Base-by-base conservation (phyloP, 257 asterid species). In the Avicennia marina region DNA sequence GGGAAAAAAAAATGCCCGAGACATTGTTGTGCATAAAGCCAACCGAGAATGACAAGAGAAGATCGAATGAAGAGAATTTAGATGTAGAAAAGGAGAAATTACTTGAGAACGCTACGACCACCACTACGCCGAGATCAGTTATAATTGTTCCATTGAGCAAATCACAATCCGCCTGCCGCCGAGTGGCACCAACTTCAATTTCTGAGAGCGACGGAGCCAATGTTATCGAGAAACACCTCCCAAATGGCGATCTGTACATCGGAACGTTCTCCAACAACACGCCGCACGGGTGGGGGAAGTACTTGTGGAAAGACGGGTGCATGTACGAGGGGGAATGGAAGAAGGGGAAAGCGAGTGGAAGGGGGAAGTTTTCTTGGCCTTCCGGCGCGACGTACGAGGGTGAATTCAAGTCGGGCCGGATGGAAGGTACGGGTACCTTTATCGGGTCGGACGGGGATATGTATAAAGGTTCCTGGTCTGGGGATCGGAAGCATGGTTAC, bases 251-350 rank as follows among this genome's bases (percentile, higher is more conserved):
- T 83, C 85, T 83, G 62, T 80, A 83, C 56, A 75, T 64, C 24
- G 94, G 89, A 0, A 70, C 74, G 0, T 83, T 78, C 60, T 17
- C 82, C 4, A 75, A 63, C 67, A 77, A 75, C 66, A 22, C 69
- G 3, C 94, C 89, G 0, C 82, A 83, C 70, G 89, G 89, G 66
- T 70, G 71, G 16, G 94, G 94, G 29, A 83, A 83, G 75, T 83
- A 83, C n/a, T 24, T 80, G 20, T 83, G 94, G 94, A 58, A 47
- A 6, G 94, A 83, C 51, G 94, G 94, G 51, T 83, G 94, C 60
- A 80, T 81, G 89, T 83, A 83, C 62, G 86, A 73, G 29, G 94
- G 89, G 2, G 82, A 81, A 7, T 83, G 94, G 94, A 77, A 74
- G 67, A 75, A 70, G 67, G 94, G 94, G 18, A 81, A 74, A 57